A percentile compares a stretch with the other conserved stretches of the same genome.
Evolutionary conservation across 768 basidiomycete species (phyloP).

Genomic region (Boletus pseudopeckii): DNA sequence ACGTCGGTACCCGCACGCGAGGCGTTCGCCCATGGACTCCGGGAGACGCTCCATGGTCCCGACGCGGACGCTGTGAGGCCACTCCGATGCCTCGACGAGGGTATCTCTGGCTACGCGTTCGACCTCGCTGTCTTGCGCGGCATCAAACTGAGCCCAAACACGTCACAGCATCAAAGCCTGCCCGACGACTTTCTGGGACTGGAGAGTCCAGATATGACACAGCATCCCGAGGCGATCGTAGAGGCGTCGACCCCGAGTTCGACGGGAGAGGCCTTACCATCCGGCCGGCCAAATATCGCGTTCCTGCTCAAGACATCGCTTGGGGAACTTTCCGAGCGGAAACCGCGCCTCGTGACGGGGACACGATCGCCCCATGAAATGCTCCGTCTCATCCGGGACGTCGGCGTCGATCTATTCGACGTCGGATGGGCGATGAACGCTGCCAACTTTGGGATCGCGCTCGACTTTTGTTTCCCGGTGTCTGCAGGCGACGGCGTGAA

Average conservation of each 20-base stretch:
- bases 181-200: conserved; percentile 11
- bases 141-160: conserved; percentile 17
- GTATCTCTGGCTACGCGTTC: conserved; percentile 65
- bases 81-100: conserved; percentile 59
- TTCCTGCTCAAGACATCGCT: conserved; percentile 62
- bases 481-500: conserved; percentile 3
- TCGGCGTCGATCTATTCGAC: conserved; percentile 78
- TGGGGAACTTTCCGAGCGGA: conserved; percentile 43
- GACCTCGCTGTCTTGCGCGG: conserved; percentile 54
- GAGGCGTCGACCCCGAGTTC: conserved; percentile 10
- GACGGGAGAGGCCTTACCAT: neutral
- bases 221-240: conserved; percentile 10
- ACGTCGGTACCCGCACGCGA: conserved; percentile 52
- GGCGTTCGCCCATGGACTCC: conserved; percentile 57
- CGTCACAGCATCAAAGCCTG: conserved; percentile 13
- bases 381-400: conserved; percentile 55
- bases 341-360: conserved; percentile 62
- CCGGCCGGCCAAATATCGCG: conserved; percentile 18
- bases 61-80: conserved; percentile 54
- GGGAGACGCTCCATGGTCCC: conserved; percentile 52
- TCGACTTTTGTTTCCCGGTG: conserved; percentile 76
- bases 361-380: conserved; percentile 70
- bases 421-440: conserved; percentile 66
- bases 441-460: conserved; percentile 66
- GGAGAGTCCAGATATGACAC: conserved; percentile 11